Conservation (phyloP, 2,329 filamentous ascomycete species). For the Rugonectria rugulosa region DNA sequence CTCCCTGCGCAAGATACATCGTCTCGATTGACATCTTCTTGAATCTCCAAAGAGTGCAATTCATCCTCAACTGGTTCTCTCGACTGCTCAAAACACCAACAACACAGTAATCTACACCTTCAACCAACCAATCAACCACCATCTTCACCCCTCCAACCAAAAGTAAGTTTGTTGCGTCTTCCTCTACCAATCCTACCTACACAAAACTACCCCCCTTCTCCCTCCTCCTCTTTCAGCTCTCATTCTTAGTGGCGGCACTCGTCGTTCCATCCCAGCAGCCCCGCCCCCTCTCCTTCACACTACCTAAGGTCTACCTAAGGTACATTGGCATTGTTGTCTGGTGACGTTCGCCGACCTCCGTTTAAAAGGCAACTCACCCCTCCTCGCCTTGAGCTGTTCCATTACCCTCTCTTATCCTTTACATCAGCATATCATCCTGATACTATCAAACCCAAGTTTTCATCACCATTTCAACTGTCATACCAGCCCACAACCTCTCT, state of each 20-base stretch:
- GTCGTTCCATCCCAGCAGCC: slow-evolving; percentile 14
- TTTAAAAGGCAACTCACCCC: slow-evolving; percentile 37
- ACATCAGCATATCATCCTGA: slow-evolving; percentile 9
- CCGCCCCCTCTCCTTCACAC: slow-evolving; percentile 14
- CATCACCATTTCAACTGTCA: not conserved
- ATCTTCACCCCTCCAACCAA: slow-evolving; percentile 17
- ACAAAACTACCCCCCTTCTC: not conserved
- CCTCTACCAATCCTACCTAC: not conserved
- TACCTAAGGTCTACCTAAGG: too few relatives aligned
- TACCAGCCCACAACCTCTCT: not conserved
- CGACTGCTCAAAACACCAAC: slow-evolving; percentile 1
- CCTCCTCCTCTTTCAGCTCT: too few relatives aligned
- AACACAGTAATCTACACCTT: not conserved
- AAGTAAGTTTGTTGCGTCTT: slow-evolving; percentile 28
- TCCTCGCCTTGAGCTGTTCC: slow-evolving; percentile 20
- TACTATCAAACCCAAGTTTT: slow-evolving; percentile 14
- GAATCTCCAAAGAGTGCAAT: too few relatives aligned
- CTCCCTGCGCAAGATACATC: too few relatives aligned
- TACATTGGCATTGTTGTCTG: too few relatives aligned
- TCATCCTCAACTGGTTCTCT: not conserved
- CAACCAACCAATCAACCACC: not conserved
- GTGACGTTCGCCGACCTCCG: slow-evolving; percentile 33
- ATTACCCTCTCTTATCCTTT: slow-evolving; percentile 24
- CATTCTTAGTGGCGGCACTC: slow-evolving; percentile 19
- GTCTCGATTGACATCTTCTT: too few relatives aligned